Base-by-base conservation (phyloP, 352 stramenopile species). In the Phytopythium mirpurense region DNA sequence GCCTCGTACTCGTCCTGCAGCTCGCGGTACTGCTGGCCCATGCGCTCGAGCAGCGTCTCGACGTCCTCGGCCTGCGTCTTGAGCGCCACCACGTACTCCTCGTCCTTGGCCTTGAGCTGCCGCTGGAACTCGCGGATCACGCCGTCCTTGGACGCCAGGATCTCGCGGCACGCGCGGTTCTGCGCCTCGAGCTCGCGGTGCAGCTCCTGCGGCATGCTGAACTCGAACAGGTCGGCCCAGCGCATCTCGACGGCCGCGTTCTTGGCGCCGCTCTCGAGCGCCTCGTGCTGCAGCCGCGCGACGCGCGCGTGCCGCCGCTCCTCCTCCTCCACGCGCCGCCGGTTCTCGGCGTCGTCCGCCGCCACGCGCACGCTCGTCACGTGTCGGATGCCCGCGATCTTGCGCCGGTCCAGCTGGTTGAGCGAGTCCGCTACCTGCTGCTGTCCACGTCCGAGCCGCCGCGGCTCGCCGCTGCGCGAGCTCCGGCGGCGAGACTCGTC, bases 201-300 rank as follows among this genome's bases (percentile, higher is more conserved):
- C 26, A 98, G 73, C 66, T 98, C 92, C 62, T 96, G 82, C 12
- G 95, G 85, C 86, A 98, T 96, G 56, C 90, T 97, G 57, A 86
- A 93, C 57, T 97, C 87, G 45, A 96, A 91, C 12, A 97, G 54
- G 52, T 96, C 89, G 0, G 83, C 71, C 88, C 89, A 97, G 15
- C 84, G 77, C 89, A 98, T 97, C 68, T 98, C 93, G 8, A 98
- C 86, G 0, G 86, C 86, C 3, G 89, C 93, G 52, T 98, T 98
- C 51, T 93, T 87, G 41, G 96, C 85, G 14, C 86, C 86, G 26
- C 75, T 96, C 3, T 75, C 70, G 23, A 97, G 79, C 12, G 92
- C 88, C 63, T 98, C 93, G 51, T 98, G 89, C 62, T 98, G 92
- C 16, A 97, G 63, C 46, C 77, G 78, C 58, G 83, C 81, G 16